phyloP scores from a whole-genome alignment of 2,329 filamentous ascomycete species.

The Pseudogymnoascus sp. region DNA sequence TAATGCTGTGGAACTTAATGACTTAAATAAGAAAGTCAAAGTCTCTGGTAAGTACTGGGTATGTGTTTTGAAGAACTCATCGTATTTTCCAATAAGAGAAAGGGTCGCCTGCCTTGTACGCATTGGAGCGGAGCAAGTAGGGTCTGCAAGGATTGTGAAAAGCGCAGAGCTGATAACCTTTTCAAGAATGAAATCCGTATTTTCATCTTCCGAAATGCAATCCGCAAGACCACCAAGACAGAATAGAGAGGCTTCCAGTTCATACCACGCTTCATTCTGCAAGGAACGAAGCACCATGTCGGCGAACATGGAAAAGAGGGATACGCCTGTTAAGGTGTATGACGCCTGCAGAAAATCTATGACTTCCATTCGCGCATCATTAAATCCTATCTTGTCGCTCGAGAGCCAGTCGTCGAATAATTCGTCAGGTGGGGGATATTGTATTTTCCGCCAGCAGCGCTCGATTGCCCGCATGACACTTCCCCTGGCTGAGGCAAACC shows the following conservation, averaged over 20 bases:
- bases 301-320: slow-evolving; percentile 49
- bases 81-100: slow-evolving; percentile 62
- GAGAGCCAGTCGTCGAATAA: slow-evolving; percentile 60
- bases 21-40: slow-evolving; percentile 65
- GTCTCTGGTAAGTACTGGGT: slow-evolving; percentile 59
- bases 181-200: slow-evolving; percentile 49
- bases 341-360: slow-evolving; percentile 67
- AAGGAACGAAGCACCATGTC: slow-evolving; percentile 45
- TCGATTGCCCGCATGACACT: slow-evolving; percentile 58
- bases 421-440: slow-evolving; percentile 50
- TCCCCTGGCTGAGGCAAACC: slow-evolving; percentile 50
- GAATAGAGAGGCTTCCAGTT: slow-evolving; percentile 53
- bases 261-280: slow-evolving; percentile 43
- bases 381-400: slow-evolving; percentile 58
- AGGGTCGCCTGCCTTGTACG: slow-evolving; percentile 61
- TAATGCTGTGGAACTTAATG: slow-evolving; percentile 54
- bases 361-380: slow-evolving; percentile 70
- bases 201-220: slow-evolving; percentile 49
- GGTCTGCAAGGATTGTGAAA: slow-evolving; percentile 45
- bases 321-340: slow-evolving; percentile 52
- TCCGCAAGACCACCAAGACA: slow-evolving; percentile 62
- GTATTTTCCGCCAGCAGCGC: slow-evolving; percentile 60
- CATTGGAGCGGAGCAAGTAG: slow-evolving; percentile 46
- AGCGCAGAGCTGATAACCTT: slow-evolving; percentile 55
- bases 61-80: slow-evolving; percentile 68